These are phyloP conservation scores for Phytopythium helicoides DNA, from an alignment of 352 stramenopile species.

Conservation along the genomic window DNA sequence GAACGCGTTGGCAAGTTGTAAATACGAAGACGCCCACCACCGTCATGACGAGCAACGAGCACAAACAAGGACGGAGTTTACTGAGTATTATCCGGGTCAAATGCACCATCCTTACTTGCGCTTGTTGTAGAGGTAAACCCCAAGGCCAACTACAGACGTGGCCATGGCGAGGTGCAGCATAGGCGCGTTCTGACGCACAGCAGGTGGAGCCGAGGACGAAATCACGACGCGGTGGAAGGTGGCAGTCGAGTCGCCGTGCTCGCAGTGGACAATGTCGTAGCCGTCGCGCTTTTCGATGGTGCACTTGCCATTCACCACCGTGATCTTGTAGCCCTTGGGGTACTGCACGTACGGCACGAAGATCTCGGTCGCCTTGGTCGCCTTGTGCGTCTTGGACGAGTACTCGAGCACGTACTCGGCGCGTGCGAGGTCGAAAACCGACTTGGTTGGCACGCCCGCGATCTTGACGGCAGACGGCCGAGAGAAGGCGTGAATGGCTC, in stretches of 20 bases:
- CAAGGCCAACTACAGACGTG: slow-evolving; percentile 2
- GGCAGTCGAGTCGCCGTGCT: slow-evolving; percentile 19
- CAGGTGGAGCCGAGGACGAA: slow-evolving; percentile 5
- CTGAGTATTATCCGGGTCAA: too few species aligned
- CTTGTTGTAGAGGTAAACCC: slow-evolving; percentile 6
- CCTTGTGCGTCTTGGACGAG: slow-evolving; percentile 25
- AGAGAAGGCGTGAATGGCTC: slow-evolving; percentile 57
- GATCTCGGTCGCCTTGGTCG: slow-evolving; percentile 44
- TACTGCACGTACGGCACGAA: slow-evolving; percentile 80
- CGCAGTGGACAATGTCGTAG: slow-evolving; percentile 45
- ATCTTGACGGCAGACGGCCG: slow-evolving; percentile 71
- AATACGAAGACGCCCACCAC: too few species aligned
- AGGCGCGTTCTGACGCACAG: slow-evolving; percentile 2
- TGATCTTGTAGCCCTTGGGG: slow-evolving; percentile 49
- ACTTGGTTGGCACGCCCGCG: slow-evolving; percentile 54
- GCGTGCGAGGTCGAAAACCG: slow-evolving; percentile 48
- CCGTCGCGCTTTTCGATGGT: slow-evolving; percentile 39
- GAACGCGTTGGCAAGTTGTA: too few species aligned
- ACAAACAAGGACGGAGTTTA: too few species aligned
- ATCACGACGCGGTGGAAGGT: slow-evolving; percentile 35
- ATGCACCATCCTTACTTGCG: slow-evolving; percentile 2
- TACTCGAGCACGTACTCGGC: slow-evolving; percentile 66
- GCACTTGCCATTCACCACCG: slow-evolving; percentile 28
- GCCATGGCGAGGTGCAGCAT: slow-evolving; percentile 5
- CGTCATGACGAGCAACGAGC: too few species aligned